Evolutionary conservation across 2,329 filamentous ascomycete species (phyloP), one percentile per base, ranked within the genome.

Genomic region (Pseudogymnoascus sp.): DNA sequence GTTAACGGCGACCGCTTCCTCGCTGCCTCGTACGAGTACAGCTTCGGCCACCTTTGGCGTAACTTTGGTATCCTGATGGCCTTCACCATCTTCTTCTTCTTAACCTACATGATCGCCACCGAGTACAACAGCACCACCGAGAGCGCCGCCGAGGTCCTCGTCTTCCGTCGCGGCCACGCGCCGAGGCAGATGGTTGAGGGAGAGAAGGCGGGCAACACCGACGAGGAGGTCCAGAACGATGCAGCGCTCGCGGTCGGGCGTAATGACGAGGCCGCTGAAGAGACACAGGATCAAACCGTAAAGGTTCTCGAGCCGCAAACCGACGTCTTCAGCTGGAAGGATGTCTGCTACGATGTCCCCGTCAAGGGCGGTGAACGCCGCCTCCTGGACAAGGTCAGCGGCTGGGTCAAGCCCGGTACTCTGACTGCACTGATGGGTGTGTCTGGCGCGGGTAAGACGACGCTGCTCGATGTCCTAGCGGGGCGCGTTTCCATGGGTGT

Each of bases 401-500:
- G 85, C n/a, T 89, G 83, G 82, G 84, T 89, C 62, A 87, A 88
- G 69, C 85, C 85, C 13, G 85, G 85, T 59, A 88, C 84, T 37
- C 71, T 88, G 30, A 89, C 85, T 13, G 85, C 84, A 23, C 75
- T 88, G 0, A 88, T 87, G 84, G 82, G 85, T 38, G 82, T 84
- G 0, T 82, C 76, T 1, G 92, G n/a, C 89, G 90, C 90, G 13
- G 90, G 90, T 58, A 95, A 95, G 73, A 95, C 90, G 0, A 94
- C 90, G 0, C 79, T 95, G 2, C 76, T 95, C 5, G 90, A 95
- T 71, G 88, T 90, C 2, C 79, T 95, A 30, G 90, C 90, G 0
- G 75, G 79, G 58, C 86, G 92, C 70, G 88, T 88, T 3, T 91
- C 89, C 0, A 92, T 94, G 85, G 92, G 92, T 74, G 86, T 95